These are phyloP conservation scores for Hordeum pubiflorum DNA, from an alignment of 202 grass and related monocot species.

Conservation along the genomic window DNA sequence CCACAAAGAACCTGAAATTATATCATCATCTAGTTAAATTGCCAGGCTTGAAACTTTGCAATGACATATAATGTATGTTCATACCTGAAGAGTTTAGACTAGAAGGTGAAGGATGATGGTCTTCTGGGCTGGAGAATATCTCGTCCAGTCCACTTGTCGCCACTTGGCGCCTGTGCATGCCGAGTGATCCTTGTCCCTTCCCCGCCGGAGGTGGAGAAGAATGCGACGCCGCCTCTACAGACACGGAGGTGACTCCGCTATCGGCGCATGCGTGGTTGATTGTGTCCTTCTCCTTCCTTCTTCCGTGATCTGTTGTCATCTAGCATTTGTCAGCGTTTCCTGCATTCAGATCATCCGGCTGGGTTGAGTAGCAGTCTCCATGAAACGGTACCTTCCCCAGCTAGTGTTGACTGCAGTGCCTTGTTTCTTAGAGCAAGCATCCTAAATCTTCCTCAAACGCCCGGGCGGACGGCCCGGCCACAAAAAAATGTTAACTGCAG, in stretches of 20 bases:
- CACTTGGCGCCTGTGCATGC: background rate
- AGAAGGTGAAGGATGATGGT: background rate
- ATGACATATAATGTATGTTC: background rate
- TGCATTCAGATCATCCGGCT: background rate
- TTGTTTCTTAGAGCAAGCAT: no score
- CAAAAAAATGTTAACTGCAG: no score
- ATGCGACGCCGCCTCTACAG: background rate
- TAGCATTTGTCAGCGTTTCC: background rate
- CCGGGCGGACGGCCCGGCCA: no score
- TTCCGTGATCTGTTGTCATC: slow-evolving; percentile 21
- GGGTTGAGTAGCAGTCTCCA: background rate
- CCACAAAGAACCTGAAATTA: background rate
- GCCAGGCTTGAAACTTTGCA: background rate
- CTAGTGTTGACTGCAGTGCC: background rate
- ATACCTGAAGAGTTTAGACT: background rate
- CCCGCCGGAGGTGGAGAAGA: background rate
- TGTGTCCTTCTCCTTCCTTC: background rate
- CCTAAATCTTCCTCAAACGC: no score
- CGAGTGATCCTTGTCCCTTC: background rate
- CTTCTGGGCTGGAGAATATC: background rate
- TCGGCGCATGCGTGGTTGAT: background rate
- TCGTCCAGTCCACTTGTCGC: background rate
- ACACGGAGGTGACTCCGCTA: background rate
- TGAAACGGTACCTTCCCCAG: background rate
- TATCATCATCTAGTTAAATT: background rate